Evolutionary conservation across 441 rosid genomes (phyloP).

Genomic region (Capsella rubella): DNA sequence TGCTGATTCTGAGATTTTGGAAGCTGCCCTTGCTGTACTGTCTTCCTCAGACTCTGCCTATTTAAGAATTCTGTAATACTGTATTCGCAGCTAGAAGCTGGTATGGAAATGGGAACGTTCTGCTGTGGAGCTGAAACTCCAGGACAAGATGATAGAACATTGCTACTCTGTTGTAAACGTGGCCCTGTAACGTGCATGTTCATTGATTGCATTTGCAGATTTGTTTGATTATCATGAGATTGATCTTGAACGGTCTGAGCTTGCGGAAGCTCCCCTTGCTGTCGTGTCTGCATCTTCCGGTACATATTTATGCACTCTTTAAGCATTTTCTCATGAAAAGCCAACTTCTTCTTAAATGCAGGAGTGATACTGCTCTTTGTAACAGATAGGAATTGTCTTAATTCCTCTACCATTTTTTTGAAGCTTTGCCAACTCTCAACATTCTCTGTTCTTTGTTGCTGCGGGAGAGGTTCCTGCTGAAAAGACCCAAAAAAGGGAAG

Average conservation of each 20-base stretch:
- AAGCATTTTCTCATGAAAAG: neutral
- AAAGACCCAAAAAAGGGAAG: too few species aligned
- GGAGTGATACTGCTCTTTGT: neutral
- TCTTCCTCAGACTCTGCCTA: constrained; percentile 64
- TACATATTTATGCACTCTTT: neutral
- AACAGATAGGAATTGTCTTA: neutral
- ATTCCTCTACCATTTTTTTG: neutral
- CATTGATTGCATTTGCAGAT: constrained; percentile 67
- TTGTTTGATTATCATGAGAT: constrained; percentile 74
- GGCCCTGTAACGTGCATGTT: constrained; percentile 54
- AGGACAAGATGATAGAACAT: constrained; percentile 67
- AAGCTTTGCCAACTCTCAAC: too few species aligned
- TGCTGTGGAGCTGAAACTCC: constrained; percentile 73
- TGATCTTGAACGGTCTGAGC: constrained; percentile 68
- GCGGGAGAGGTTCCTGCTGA: too few species aligned
- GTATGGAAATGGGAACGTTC: constrained; percentile 59
- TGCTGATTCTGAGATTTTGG: constrained; percentile 60
- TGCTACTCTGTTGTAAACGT: constrained; percentile 56
- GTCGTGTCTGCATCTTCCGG: constrained; percentile 29
- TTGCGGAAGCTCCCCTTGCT: constrained; percentile 66
- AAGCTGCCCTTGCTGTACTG: constrained; percentile 72
- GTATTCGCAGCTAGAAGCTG: constrained; percentile 65
- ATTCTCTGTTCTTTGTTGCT: too few species aligned
- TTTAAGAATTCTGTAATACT: constrained; percentile 55
- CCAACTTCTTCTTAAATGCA: neutral